Percentiles rank a stretch among this genome's conserved stretches.
Conservation (phyloP, 2,329 filamentous ascomycete species). For the Scedosporium boydii region DNA sequence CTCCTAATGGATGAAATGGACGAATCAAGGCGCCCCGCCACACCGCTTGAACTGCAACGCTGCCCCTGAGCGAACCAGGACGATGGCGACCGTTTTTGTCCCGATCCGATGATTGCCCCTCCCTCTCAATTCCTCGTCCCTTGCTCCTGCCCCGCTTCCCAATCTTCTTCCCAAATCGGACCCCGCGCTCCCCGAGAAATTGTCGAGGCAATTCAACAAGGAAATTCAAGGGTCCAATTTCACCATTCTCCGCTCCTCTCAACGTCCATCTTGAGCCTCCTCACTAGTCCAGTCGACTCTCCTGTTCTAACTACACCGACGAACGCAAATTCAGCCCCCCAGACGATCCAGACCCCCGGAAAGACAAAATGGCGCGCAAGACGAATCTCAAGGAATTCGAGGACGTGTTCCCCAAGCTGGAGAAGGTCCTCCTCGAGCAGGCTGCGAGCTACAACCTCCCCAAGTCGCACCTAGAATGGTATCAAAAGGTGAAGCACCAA, state of each 20-base stretch:
- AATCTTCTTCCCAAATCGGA: background rate
- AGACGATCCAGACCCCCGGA: constrained; percentile 7
- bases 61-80: too few relatives aligned
- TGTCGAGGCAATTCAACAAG: background rate
- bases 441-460: constrained; percentile 77
- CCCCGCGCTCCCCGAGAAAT: background rate
- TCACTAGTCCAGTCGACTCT: background rate
- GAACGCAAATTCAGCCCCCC: background rate
- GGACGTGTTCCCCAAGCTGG: constrained; percentile 76
- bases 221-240: background rate
- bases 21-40: too few relatives aligned
- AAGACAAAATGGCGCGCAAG: constrained; percentile 51
- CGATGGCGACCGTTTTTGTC: background rate
- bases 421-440: constrained; percentile 71
- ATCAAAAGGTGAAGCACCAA: constrained; percentile 54
- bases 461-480: constrained; percentile 73
- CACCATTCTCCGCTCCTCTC: background rate
- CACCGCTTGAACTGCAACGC: too few relatives aligned
- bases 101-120: background rate
- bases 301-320: background rate
- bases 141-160: background rate
- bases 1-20: too few relatives aligned
- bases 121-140: background rate
- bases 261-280: background rate
- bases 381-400: constrained; percentile 82